Base-by-base conservation (phyloP, 768 basidiomycete species). In the Myochromella boudieri region DNA sequence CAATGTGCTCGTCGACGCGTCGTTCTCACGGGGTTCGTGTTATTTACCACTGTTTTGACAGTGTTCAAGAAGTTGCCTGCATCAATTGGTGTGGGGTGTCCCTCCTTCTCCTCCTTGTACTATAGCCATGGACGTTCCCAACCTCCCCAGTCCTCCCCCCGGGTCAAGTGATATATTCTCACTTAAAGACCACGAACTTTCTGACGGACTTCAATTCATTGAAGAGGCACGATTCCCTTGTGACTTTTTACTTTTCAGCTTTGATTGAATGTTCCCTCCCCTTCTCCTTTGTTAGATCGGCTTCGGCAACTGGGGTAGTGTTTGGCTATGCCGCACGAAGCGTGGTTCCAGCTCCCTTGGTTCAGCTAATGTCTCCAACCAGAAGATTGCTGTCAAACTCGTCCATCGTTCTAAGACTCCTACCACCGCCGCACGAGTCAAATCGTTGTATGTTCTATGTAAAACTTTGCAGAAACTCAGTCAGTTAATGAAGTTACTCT, bases 291-390 rank as follows among this genome's bases (percentile, higher is more conserved):
- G 7, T n/a, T 49, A 92, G 87, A 87, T 92, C 70, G 91, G 91
- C 25, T 91, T 80, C 61, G 91, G 92, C 33, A 94, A 93, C 69
- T 95, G 92, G 92, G 92, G 92, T 28, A 87, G 85, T 62, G 91
- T 93, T 52, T 92, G 88, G 90, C 68, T 87, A 54, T 88, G 85
- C 60, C 70, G 69, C 27, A 82, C 84, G 49, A 88, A 81, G 65
- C 71, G 71, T 18, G 65, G 63, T 46, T 56, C 65, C 6, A 57
- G 61, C 38, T 62, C 74, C 4, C 57, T 60, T 32, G 53, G 57
- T 28, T 47, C 65, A 41, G 56, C 67, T 56, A 64, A 59, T 43
- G 66, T 68, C 25, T 68, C 67, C 32, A 75, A 74, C 41, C 74
- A 70, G 55, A 84, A 84, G 59, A 77, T 95, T 31, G 95, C 95